Evolutionary conservation across 2,329 filamentous ascomycete genomes (phyloP), one percentile per base, ranked within the genome.

Genomic region (Kalmusia sp.): DNA sequence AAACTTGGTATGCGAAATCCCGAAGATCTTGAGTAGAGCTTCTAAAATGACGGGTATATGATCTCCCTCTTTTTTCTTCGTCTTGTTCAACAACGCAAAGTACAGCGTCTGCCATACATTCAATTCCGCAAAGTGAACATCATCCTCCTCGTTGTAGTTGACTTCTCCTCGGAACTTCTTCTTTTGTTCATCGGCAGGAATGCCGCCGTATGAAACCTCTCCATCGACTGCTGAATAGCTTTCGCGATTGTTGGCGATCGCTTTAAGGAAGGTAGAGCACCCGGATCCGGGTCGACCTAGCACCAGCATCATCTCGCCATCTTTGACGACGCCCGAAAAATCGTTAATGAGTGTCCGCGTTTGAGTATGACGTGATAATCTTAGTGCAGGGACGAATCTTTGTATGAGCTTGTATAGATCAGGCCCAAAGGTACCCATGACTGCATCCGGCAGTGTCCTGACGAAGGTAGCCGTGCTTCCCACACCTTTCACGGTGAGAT

Each of bases 101-200:
- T 83, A 85, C 35, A 93, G 77, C 0, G 90, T 93, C 72, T 92
- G 88, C 82, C 88, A 89, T 0, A 93, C 90, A 5, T 87, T 92
- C 30, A 93, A 78, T 1, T 82, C 81, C 2, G 90, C 87, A 66
- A 92, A 87, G 69, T 93, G 90, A 15, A 85, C 80, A 64, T 92
- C 89, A 60, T 92, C 89, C 70, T 93, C 90, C 14, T 84, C 84
- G 62, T 91, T 92, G 71, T 92, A 93, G 62, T 87, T 88, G 66
- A 91, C 88, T 69, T 93, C 90, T 30, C 90, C 90, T 39, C 88
- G 81, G 71, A 89, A 92, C 57, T 83, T 79, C 65, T 87, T 86
- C 64, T 83, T 80, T 65, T 91, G 87, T 62, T 88, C 85, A 24
- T 84, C 78, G 0, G 89, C 87, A 1, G 87, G 76, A 14, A 92